Evolutionary conservation across 768 basidiomycete species (phyloP), one percentile per base, ranked within the genome.

Genomic region (Postia placenta): DNA sequence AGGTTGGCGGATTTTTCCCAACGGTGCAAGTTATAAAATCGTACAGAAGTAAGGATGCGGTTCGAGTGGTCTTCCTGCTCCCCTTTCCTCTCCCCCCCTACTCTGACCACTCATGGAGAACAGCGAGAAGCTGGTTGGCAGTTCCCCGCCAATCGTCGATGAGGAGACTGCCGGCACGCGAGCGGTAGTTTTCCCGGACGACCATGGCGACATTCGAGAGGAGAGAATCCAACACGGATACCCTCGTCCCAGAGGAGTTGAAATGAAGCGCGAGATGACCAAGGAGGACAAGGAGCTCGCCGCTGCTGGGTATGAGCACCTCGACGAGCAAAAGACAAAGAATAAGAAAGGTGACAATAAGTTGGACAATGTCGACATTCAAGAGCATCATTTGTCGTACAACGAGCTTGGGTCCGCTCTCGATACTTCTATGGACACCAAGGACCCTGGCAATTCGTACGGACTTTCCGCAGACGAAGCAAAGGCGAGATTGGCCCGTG

Each of bases 221-320:
- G 61, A 61, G 52, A 66, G 62, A 54, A 42, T 56, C 22, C 53
- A 54, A 17, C 58, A 60, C 41, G 54, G 42, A 19, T 48, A 52
- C 39, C 36, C 61, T 26, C 74, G 79, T 40, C 76, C 76, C 28
- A 74, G 74, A 52, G 80, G 80, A 12, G 71, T 74, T 42, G 80
- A 81, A 60, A 74, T 83, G 76, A 77, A 74, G 51, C 73, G 76
- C 46, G 75, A 81, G 48, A 62, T 83, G 61, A 83, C 82, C n/a
- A 73, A 78, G 56, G 82, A 84, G 60, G 81, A 84, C 49, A 76
- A 72, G 55, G 79, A 80, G 42, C 74, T 85, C 42, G 79, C 81
- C 12, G 79, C 76, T 2, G 82, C 82, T n/a, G 81, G 81, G 1
- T 85, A 85, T 60, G 79, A 79, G 44, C 79, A 83, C 58, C 69